Percentiles rank a stretch among this genome's conserved stretches.
These are phyloP conservation scores for Chenopodium formosanum DNA, from an alignment of 148 eudicot genomes.

Conservation along the genomic window DNA sequence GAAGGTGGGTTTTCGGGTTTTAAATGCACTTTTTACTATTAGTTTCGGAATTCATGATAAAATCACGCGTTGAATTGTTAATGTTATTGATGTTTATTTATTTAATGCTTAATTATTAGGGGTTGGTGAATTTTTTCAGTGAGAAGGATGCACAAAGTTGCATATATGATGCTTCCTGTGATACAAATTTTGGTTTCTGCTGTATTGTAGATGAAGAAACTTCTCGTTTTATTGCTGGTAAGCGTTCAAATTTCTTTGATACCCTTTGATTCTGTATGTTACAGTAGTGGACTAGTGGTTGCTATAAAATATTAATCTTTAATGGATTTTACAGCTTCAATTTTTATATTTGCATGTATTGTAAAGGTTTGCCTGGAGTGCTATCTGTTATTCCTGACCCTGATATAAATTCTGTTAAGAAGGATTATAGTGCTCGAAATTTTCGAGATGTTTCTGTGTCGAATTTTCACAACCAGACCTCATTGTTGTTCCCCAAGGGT, in stretches of 20 bases:
- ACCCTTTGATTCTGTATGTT: neutral
- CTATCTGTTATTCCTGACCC: constrained; percentile 67
- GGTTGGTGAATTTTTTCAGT: constrained; percentile 35
- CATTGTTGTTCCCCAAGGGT: constrained; percentile 56
- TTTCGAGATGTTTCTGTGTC: constrained; percentile 23
- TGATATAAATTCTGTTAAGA: constrained; percentile 36
- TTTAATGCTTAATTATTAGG: neutral
- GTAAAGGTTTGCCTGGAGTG: constrained; percentile 69
- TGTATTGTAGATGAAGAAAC: constrained; percentile 56
- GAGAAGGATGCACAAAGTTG: constrained; percentile 67
- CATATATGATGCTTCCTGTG: constrained; percentile 70
- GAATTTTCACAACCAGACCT: constrained; percentile 17
- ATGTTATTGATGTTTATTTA: no score
- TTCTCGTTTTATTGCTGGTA: constrained; percentile 52
- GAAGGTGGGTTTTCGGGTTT: constrained; percentile 40
- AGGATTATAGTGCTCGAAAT: constrained; percentile 38
- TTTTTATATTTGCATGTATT: constrained; percentile 3
- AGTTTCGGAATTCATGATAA: neutral
- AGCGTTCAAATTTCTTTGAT: neutral
- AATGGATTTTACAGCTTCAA: neutral
- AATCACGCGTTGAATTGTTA: neutral
- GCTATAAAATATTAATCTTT: neutral
- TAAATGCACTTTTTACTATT: no score
- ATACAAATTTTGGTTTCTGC: constrained; percentile 65
- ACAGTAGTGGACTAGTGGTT: neutral